phyloP scores from a whole-genome alignment of 129 eudicot genomes.

The Sambucus nigra region DNA sequence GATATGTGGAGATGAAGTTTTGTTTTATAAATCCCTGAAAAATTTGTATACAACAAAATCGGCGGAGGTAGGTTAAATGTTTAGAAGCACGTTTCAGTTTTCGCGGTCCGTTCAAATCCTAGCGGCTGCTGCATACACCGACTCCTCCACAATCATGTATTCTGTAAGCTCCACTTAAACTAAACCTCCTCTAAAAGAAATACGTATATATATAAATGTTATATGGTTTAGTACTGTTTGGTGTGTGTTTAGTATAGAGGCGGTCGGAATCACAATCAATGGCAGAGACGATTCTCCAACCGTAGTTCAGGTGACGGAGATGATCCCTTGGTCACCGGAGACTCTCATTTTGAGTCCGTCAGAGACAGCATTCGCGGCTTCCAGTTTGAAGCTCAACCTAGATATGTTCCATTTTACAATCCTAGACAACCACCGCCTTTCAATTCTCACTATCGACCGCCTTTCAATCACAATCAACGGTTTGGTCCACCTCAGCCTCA shows the following conservation, averaged over 20 bases:
- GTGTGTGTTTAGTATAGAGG: constrained; percentile 48
- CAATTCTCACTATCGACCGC: constrained; percentile 20
- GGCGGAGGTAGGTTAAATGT: too few relatives aligned
- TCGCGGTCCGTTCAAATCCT: constrained; percentile 25
- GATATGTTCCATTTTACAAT: constrained; percentile 11
- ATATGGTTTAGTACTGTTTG: background rate
- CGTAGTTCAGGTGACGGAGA: constrained; percentile 6
- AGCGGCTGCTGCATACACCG: constrained; percentile 24
- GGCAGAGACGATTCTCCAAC: constrained; percentile 42
- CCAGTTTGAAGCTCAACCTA: background rate
- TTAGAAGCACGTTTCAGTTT: too few relatives aligned
- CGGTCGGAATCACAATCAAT: constrained; percentile 35
- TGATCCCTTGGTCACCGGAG: constrained; percentile 25
- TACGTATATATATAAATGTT: background rate
- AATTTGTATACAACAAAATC: too few relatives aligned
- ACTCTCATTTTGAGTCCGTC: constrained; percentile 25
- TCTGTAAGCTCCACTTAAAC: constrained; percentile 14
- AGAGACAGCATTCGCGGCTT: constrained; percentile 27
- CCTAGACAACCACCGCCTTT: constrained; percentile 9
- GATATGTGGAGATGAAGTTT: too few relatives aligned
- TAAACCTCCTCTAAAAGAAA: background rate
- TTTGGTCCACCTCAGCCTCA: constrained; percentile 28
- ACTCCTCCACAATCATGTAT: constrained; percentile 36
- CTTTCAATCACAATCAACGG: constrained; percentile 16
- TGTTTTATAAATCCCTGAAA: too few relatives aligned